These are phyloP conservation scores for Mycena alexandri DNA, from an alignment of 768 basidiomycete species.

Conservation along the genomic window DNA sequence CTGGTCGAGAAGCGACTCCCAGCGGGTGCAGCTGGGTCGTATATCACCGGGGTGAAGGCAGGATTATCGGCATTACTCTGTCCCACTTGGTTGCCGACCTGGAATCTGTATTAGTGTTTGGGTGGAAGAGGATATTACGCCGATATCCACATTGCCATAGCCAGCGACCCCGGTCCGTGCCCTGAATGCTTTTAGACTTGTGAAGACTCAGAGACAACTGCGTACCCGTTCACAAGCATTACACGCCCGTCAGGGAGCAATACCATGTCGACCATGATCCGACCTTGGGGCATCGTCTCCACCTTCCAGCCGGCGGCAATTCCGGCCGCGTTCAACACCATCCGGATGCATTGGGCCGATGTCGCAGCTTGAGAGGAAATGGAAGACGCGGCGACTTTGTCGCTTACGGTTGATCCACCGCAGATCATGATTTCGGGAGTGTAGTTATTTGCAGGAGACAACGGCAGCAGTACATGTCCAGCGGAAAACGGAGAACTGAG, in stretches of 20 bases:
- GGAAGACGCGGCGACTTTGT: constrained; percentile 44
- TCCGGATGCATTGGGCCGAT: constrained; percentile 56
- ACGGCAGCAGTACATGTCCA: constrained; percentile 52
- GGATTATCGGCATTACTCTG: constrained; percentile 56
- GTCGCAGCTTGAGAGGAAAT: constrained; percentile 57
- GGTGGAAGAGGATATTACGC: background rate
- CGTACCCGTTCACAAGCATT: constrained; percentile 56
- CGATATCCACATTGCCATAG: constrained; percentile 44
- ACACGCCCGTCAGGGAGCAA: constrained; percentile 57
- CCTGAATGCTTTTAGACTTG: background rate
- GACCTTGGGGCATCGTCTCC: constrained; percentile 57
- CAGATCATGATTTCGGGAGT: constrained; percentile 62
- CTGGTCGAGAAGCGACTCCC: constrained; percentile 47
- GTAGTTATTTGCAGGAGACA: constrained; percentile 52
- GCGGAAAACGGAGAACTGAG: constrained; percentile 52
- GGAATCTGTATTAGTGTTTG: background rate
- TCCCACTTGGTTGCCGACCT: constrained; percentile 50
- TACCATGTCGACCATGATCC: constrained; percentile 54
- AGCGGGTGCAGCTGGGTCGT: constrained; percentile 47
- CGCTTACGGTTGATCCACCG: constrained; percentile 55
- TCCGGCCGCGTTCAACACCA: constrained; percentile 56
- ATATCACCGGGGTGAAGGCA: constrained; percentile 47
- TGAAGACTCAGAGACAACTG: background rate
- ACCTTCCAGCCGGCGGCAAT: constrained; percentile 60
- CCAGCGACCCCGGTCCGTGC: constrained; percentile 58